Base-by-base conservation (phyloP, 495 filamentous ascomycete genomes). In the Aspergillus indologenus region DNA sequence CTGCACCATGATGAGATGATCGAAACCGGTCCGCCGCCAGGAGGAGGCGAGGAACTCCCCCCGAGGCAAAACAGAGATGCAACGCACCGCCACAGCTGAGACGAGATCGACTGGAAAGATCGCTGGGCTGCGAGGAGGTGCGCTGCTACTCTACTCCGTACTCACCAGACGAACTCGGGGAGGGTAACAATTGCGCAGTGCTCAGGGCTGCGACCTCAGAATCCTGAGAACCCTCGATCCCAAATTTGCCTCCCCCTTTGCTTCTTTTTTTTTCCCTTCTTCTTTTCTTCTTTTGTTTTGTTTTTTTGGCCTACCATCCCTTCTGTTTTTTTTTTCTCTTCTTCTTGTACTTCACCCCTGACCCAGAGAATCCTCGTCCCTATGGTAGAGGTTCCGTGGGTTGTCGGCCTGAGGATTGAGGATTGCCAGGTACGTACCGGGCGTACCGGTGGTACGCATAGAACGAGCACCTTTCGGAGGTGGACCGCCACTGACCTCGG, bases 161-260 rank as follows among this genome's bases (percentile, higher is more conserved):
- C 12, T 8, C 23, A 29, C 26, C 9, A 29, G 26, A 29, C 18
- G 9, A 48, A 46, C 45, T 46, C 7, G 7, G 20, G 45, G 6
- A 23, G 20, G 23, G 23, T 14, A 23, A 48, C 45, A 22, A 48
- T 48, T 48, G 23, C 34, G n/a, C n/a, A n/a, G n/a, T n/a, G n/a
- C n/a, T n/a, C n/a, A n/a, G n/a, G n/a, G n/a, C n/a, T n/a, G n/a
- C n/a, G n/a, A n/a, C n/a, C n/a, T n/a, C n/a, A n/a, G n/a, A n/a
- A n/a, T n/a, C n/a, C n/a, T n/a, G n/a, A n/a, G n/a, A n/a, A n/a
- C 12, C 6, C 34, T 40, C 34, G 19, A 23, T 45, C 40, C 18
- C 57, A 45, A 55, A 61, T 61, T 63, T 48, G 61, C 61, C 59
- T 60, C 62, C 60, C 64, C 65, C 61, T 61, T 55, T 53, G 15